These are phyloP conservation scores for Colletotrichum sp. DNA, from an alignment of 2,329 filamentous ascomycete genomes.

Conservation along the genomic window DNA sequence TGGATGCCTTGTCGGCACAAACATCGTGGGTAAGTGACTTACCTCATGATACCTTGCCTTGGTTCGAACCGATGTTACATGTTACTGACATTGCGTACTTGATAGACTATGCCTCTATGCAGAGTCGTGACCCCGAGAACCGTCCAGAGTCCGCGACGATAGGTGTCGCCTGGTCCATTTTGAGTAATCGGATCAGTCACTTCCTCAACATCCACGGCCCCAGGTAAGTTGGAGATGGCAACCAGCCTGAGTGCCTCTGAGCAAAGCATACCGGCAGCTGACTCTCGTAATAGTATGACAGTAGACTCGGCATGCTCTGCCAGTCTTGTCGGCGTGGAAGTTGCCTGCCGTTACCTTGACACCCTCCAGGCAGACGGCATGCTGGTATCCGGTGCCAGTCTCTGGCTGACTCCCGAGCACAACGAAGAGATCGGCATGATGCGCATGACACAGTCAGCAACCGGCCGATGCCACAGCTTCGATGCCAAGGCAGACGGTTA, in stretches of 20 bases:
- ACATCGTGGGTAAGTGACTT: slow-evolving; percentile 23
- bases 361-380: slow-evolving; percentile 5
- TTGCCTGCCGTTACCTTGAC: slow-evolving; percentile 40
- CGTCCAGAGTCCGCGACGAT: neutral
- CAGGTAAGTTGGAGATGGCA: neutral
- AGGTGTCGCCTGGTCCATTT: neutral
- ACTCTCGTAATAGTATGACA: slow-evolving; percentile 45
- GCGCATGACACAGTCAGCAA: neutral
- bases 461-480: slow-evolving; percentile 1
- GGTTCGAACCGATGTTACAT: neutral
- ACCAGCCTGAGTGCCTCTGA: neutral
- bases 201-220: slow-evolving; percentile 37
- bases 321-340: slow-evolving; percentile 58
- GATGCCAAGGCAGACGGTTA: slow-evolving; percentile 47
- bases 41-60: neutral
- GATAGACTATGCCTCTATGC: neutral
- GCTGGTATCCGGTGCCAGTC: neutral
- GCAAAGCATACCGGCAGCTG: neutral
- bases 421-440: neutral
- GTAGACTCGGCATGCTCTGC: slow-evolving; percentile 66
- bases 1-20: slow-evolving; percentile 29
- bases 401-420: slow-evolving; percentile 24
- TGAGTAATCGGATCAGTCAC: slow-evolving; percentile 25
- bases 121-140: neutral
- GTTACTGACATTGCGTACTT: neutral